Base-by-base conservation (phyloP, 495 filamentous ascomycete species). In the Xylaria venustula region DNA sequence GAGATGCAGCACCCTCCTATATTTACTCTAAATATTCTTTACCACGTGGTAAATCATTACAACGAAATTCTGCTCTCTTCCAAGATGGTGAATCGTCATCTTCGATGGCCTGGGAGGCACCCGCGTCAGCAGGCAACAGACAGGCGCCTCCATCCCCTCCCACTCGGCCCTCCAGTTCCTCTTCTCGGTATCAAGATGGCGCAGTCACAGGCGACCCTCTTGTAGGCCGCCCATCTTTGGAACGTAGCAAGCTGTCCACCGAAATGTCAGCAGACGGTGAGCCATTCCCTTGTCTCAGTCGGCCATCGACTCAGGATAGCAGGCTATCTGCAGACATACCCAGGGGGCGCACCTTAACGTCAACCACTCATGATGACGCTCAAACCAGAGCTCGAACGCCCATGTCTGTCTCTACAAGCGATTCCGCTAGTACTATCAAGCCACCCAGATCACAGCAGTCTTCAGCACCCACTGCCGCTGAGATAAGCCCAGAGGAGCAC, bases 21-120 rank as follows among this genome's bases (percentile, higher is more conserved):
- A 87, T 86, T 22, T 93, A 97, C 67, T 86, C 91, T 20, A 93
- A 88, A 61, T 97, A 89, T 68, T 77, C 85, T 0, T 79, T 97
- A 34, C 93, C 92, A 1, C 87, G 94, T 26, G 93, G 93, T 5
- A 88, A 92, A 59, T 79, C 80, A 40, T 67, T 95, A 34, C 85
- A 93, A 32, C 82, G 88, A 8, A 82, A 89, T 54, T 92, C 90
- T 1, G 73, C 85, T 26, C 77, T 87, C 14, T 84, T 88, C 50
- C 81, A 82, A 17, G 87, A 89, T 37, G 73, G 82, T 17, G 80
- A 85, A 61, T 81, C 84, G 23, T 59, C 68, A 8, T 52, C 85
- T 74, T 47, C 80, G 75, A 71, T 86, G 78, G 64, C 83, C 81
- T 88, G 86, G 83, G 81, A 89, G 50, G 77, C 85, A 52, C 82